Base-by-base conservation (phyloP, 2,329 filamentous ascomycete genomes). In the Bimuria novae-zelandiae region DNA sequence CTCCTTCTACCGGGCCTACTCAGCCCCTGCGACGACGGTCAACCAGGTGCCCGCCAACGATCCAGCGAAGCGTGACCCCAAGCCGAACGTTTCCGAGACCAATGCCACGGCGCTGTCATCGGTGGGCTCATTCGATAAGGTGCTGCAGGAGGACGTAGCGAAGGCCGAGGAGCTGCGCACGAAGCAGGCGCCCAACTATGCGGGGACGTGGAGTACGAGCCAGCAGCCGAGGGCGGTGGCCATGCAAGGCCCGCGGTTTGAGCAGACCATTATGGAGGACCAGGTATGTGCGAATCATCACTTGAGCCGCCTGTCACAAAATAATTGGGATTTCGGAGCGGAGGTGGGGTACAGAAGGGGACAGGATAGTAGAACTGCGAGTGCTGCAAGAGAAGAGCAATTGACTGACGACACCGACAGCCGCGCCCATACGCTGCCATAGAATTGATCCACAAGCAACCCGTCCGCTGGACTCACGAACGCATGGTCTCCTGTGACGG, bases 221-320 rank as follows among this genome's bases (percentile, higher is more conserved):
- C 94, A 99, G 82, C 85, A 85, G 75, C 86, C 91, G 33, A 83
- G 93, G 67, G 83, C 85, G 49, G 77, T 86, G 75, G 94, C 92
- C 48, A 99, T 99, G 93, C 86, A 86, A 36, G 94, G 94, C 36
- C 94, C 94, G 61, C 83, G 93, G 65, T 99, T 99, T 70, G 94
- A 99, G 82, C 93, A 97, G 85, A 97, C 91, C 29, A 90, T 96
- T 69, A 93, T 97, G 78, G 85, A 88, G 65, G 79, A 88, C 63
- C 94, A 99, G 89, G 93, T 97, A 80, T 63, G 85, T 70, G 2
- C 19, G 29, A 25, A 2, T 19, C 19, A n/a, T 2, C 5, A 14
- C 14, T 25, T 11, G 22, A 27, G 5, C 16, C n/a, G 36, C 14
- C 8, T 1, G 2, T 19, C 16, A 25, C 14, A 23, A 12, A 39